Evolutionary conservation across 345 rosid genomes (phyloP), one percentile per base, ranked within the genome.

Genomic region (Euphorbia peplus): DNA sequence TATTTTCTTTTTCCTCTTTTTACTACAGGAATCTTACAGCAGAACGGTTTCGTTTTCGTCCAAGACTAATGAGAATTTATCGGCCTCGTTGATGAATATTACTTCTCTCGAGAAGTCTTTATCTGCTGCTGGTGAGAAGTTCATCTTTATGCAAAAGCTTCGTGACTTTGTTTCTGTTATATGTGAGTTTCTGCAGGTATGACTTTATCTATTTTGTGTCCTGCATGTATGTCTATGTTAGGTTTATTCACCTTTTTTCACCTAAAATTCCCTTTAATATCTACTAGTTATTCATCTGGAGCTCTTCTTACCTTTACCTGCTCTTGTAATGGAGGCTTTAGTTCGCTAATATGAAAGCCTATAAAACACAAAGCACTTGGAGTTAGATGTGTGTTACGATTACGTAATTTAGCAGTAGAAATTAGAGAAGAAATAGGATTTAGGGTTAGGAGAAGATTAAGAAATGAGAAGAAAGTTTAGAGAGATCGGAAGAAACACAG

Each of bases 111-210:
- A 95, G 67, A 86, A 79, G 66, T 82, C 96, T 75, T 77, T 87
- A 53, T 70, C 90, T 74, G 93, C 89, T 55, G 96, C 98, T 67
- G 92, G 92, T 82, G 98, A 95, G 88, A 91, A 88, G 96, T 95
- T 83, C 91, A 83, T 95, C 81, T 95, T 90, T 88, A 87, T 90
- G 99, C 98, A 95, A 86, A 90, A 90, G 86, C 92, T 95, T 76
- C 95, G 95, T 83, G 84, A 88, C 88, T 95, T 84, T 82, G 80
- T 95, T 82, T 88, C 99, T 85, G 90, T 87, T 83, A 74, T 90
- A 81, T 91, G 97, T 81, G 93, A 90, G 76, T 91, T 95, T 82
- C 84, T 95, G 92, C 93, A 95, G 98, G 98, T 95, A 91, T 57
- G 90, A 68, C 48, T 73, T 80, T 41, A 74, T 81, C 70, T 82